Conservation (phyloP, 192 early-diverging fungal genomes). For the Thoreauomyces humboldtii region DNA sequence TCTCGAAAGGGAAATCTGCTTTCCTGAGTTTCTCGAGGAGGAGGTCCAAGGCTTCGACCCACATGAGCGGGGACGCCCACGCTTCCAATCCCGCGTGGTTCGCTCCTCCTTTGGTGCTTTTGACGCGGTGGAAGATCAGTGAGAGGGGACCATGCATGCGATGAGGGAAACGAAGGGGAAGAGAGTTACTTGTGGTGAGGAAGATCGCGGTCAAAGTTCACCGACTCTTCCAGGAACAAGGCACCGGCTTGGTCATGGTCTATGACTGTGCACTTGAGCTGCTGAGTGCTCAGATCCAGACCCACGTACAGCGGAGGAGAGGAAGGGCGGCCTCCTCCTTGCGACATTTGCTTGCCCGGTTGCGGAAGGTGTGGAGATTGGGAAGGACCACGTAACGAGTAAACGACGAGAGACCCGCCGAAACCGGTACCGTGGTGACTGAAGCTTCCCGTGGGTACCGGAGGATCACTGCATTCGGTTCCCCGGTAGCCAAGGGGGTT, state of each 20-base stretch:
- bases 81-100: conserved; percentile 31
- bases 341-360: no score
- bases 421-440: no score
- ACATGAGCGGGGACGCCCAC: conserved; percentile 72
- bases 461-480: no score
- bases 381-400: no score
- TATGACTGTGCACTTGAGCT: conserved; percentile 67
- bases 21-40: conserved; percentile 51
- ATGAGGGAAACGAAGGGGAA: no score
- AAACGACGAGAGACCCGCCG: no score
- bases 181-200: conserved; percentile 45
- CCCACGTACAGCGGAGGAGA: conserved; percentile 41
- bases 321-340: no score
- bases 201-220: conserved; percentile 67
- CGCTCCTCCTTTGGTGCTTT: conserved; percentile 23
- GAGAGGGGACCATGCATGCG: conserved; percentile 31
- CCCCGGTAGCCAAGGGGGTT: no score
- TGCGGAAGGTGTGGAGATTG: no score
- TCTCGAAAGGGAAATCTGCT: conserved; percentile 33
- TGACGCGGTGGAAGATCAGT: neutral
- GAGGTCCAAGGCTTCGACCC: conserved; percentile 70
- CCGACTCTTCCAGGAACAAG: conserved; percentile 46
- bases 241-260: neutral
- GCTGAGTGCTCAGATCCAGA: conserved; percentile 75
- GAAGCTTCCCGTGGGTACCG: no score